Conservation (phyloP, 2,329 filamentous ascomycete species). For the Pezicula rhizophila region DNA sequence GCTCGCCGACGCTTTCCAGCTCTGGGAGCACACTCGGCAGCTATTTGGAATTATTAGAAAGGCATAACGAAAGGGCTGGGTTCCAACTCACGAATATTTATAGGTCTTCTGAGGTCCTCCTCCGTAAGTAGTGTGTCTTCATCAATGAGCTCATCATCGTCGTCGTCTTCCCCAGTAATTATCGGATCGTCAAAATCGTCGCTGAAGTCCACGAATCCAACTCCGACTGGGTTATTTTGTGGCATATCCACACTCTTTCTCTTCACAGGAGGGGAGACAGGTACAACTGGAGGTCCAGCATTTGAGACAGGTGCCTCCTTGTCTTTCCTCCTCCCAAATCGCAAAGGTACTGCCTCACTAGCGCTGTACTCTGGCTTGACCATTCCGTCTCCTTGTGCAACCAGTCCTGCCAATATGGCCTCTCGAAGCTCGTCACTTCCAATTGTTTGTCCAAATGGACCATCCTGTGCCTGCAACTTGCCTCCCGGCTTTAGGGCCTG, state of each 20-base stretch:
- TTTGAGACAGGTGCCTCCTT: slow-evolving; percentile 40
- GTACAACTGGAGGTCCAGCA: slow-evolving; percentile 27
- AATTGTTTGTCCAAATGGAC: slow-evolving; percentile 42
- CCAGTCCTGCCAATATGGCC: slow-evolving; percentile 76
- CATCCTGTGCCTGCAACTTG: slow-evolving; percentile 63
- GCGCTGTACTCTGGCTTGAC: slow-evolving; percentile 58
- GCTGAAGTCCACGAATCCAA: slow-evolving; percentile 63
- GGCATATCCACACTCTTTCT: slow-evolving; percentile 20
- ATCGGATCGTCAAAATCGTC: slow-evolving; percentile 54
- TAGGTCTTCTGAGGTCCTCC: slow-evolving; percentile 71
- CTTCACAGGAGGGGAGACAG: slow-evolving; percentile 25
- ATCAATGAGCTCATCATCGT: slow-evolving; percentile 82
- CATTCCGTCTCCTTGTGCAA: slow-evolving; percentile 58
- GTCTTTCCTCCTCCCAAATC: slow-evolving; percentile 51
- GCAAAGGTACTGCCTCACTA: slow-evolving; percentile 38
- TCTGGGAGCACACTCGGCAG: slow-evolving; percentile 81
- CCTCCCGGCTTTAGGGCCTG: slow-evolving; percentile 65
- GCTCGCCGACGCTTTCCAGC: slow-evolving; percentile 82
- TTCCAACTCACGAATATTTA: slow-evolving; percentile 68
- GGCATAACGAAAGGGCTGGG: neutral
- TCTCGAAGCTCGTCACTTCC: slow-evolving; percentile 56
- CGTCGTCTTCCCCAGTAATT: slow-evolving; percentile 45
- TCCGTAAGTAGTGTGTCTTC: slow-evolving; percentile 83
- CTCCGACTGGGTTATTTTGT: slow-evolving; percentile 40
- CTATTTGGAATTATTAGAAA: slow-evolving; percentile 35